Percentiles rank a stretch among this genome's conserved stretches.
phyloP scores from a whole-genome alignment of 495 filamentous ascomycete genomes.

The Pseudotulostoma volvatum region DNA sequence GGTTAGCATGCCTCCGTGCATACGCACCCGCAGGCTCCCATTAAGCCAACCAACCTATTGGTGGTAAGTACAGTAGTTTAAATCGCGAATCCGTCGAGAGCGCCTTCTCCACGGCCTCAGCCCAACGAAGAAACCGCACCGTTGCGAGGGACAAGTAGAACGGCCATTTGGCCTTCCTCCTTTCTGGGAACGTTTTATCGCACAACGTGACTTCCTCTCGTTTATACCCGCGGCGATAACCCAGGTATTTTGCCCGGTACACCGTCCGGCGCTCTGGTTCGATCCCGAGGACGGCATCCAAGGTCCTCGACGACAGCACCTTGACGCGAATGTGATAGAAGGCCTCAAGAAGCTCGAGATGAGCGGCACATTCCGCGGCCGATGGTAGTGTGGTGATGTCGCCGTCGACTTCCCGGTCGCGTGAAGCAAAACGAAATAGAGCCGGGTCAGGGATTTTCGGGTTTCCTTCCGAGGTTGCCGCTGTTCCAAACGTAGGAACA shows the following conservation, averaged over 20 bases:
- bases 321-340: constrained; percentile 11
- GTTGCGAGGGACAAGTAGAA: constrained; percentile 9
- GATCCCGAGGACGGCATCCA: constrained; percentile 7
- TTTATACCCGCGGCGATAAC: neutral
- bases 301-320: constrained; percentile 4
- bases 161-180: constrained; percentile 8
- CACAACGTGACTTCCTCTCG: neutral
- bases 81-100: neutral
- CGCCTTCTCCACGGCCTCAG: constrained; percentile 1
- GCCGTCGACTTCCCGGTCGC: too few relatives aligned
- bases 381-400: too few relatives aligned
- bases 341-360: constrained; percentile 20
- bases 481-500: too few relatives aligned
- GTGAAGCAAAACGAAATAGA: too few relatives aligned
- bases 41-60: neutral
- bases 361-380: constrained; percentile 16
- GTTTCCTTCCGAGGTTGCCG: too few relatives aligned
- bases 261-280: neutral
- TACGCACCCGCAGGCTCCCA: too few relatives aligned
- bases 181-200: constrained; percentile 5
- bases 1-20: too few relatives aligned
- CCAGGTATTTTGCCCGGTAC: neutral
- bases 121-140: constrained; percentile 8
- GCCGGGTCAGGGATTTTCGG: neutral
- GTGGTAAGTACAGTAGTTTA: constrained; percentile 1